Conservation (phyloP, 768 basidiomycete species). For the Mycena olivaceomarginata region DNA sequence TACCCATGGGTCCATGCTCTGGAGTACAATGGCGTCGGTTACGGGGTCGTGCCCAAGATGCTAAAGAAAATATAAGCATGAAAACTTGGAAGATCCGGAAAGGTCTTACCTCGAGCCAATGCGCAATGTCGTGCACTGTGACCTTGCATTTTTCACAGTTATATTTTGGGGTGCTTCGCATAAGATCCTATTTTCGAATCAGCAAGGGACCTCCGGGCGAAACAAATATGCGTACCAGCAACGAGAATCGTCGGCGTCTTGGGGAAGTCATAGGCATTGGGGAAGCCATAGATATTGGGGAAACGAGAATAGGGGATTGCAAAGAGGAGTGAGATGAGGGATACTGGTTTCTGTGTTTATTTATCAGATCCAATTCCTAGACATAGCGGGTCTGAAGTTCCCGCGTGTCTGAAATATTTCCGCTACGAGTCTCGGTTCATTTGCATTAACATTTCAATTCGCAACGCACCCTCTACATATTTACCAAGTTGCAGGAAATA, state of each 20-base stretch:
- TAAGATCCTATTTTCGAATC: conserved; percentile 6
- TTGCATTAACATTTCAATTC: too few species aligned
- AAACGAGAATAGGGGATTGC: neutral
- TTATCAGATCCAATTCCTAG: neutral
- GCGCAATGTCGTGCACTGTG: conserved; percentile 29
- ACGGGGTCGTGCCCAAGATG: conserved; percentile 39
- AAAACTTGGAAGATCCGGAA: neutral
- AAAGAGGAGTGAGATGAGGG: neutral
- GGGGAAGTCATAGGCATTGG: neutral
- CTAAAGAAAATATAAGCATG: neutral
- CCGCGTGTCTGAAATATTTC: conserved; percentile 8
- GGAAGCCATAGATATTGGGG: neutral
- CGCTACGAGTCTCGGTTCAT: neutral
- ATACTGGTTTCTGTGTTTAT: too few species aligned
- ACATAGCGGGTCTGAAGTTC: conserved; percentile 10
- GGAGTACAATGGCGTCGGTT: conserved; percentile 30
- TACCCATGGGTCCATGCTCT: conserved; percentile 35
- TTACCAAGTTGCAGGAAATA: too few species aligned
- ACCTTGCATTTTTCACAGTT: conserved; percentile 32
- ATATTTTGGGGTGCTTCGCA: conserved; percentile 37
- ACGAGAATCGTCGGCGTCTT: conserved; percentile 28
- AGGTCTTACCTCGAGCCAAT: conserved; percentile 31
- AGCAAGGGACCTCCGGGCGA: neutral
- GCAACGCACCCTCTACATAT: too few species aligned
- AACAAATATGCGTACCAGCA: conserved; percentile 14